A percentile compares a stretch with the other conserved stretches of the same genome.
phyloP scores from a whole-genome alignment of 1,139 yeast genomes.

The Suhomyces yuchorum region DNA sequence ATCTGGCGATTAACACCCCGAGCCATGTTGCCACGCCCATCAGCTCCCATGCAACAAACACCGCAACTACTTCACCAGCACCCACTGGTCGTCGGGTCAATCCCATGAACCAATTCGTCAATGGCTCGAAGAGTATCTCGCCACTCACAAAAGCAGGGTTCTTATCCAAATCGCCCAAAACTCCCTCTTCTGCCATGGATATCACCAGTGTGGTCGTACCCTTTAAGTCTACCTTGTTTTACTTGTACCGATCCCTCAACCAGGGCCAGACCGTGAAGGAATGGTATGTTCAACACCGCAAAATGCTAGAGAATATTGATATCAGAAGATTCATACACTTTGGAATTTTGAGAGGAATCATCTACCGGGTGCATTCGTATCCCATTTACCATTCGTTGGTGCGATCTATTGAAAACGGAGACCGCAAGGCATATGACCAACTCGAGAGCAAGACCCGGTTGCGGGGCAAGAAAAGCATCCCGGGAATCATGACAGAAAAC shows the following conservation, averaged over 20 bases:
- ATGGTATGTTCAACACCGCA: slow-evolving; percentile 73
- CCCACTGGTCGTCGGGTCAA: slow-evolving; percentile 7
- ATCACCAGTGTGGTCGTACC: slow-evolving; percentile 45
- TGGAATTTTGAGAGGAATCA: slow-evolving; percentile 79
- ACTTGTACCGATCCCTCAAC: slow-evolving; percentile 72
- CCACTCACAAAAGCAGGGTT: slow-evolving; percentile 14
- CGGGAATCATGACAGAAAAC: slow-evolving; percentile 1
- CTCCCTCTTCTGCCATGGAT: slow-evolving; percentile 11
- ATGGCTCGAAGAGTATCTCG: slow-evolving; percentile 14
- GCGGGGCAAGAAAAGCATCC: slow-evolving; percentile 10
- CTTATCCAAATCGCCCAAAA: slow-evolving; percentile 15
- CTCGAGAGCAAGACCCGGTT: slow-evolving; percentile 25
- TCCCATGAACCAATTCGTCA: slow-evolving; percentile 13
- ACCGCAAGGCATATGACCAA: slow-evolving; percentile 31
- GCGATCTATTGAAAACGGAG: slow-evolving; percentile 37
- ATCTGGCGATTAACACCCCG: slow-evolving; percentile 11
- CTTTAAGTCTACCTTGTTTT: slow-evolving; percentile 66
- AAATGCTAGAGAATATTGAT: slow-evolving; percentile 65
- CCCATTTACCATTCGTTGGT: slow-evolving; percentile 56
- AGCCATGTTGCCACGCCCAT: slow-evolving; percentile 9
- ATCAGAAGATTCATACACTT: slow-evolving; percentile 81
- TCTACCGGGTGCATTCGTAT: slow-evolving; percentile 77
- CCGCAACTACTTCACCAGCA: slow-evolving; percentile 7
- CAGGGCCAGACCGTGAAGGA: slow-evolving; percentile 78
- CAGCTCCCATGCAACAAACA: slow-evolving; percentile 8